Percentiles rank a stretch among this genome's conserved stretches.
phyloP scores from a whole-genome alignment of 2,329 filamentous ascomycete species.

The Cordyceps javanica region DNA sequence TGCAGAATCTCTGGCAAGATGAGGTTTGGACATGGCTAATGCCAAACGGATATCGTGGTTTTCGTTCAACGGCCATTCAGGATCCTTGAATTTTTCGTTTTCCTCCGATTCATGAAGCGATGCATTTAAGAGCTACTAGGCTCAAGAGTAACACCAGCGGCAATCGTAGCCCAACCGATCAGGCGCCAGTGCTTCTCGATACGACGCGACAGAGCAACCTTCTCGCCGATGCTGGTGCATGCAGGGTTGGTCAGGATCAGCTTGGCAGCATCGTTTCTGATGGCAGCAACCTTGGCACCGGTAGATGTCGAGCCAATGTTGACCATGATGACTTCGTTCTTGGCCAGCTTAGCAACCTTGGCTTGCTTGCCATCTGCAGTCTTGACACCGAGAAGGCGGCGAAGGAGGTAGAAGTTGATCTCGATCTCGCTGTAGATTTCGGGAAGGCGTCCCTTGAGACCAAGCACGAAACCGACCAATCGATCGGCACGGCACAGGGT shows the following conservation, averaged over 20 bases:
- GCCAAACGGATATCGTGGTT: neutral
- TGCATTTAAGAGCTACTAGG: slow-evolving; percentile 38
- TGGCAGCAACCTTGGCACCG: slow-evolving; percentile 92
- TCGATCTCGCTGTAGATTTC: slow-evolving; percentile 98
- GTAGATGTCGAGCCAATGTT: slow-evolving; percentile 98
- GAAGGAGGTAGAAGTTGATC: slow-evolving; percentile 98
- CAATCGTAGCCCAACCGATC: slow-evolving; percentile 84
- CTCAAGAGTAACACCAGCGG: slow-evolving; percentile 52
- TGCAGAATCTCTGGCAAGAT: neutral
- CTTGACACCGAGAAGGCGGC: slow-evolving; percentile 90
- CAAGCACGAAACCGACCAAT: slow-evolving; percentile 95
- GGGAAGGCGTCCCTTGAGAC: slow-evolving; percentile 85
- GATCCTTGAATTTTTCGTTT: slow-evolving; percentile 3
- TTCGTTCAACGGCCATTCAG: neutral
- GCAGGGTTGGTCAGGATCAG: slow-evolving; percentile 87
- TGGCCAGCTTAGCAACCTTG: slow-evolving; percentile 95
- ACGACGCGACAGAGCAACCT: slow-evolving; percentile 91
- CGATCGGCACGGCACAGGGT: slow-evolving; percentile 98
- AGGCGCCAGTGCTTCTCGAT: slow-evolving; percentile 99
- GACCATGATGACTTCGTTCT: slow-evolving; percentile 99
- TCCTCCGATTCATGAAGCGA: neutral
- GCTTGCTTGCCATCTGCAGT: slow-evolving; percentile 98
- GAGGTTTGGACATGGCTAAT: neutral
- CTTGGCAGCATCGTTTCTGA: slow-evolving; percentile 97
- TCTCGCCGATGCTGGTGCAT: slow-evolving; percentile 95